Conservation (phyloP, 192 early-diverging fungal genomes). For the Podila horticola region DNA sequence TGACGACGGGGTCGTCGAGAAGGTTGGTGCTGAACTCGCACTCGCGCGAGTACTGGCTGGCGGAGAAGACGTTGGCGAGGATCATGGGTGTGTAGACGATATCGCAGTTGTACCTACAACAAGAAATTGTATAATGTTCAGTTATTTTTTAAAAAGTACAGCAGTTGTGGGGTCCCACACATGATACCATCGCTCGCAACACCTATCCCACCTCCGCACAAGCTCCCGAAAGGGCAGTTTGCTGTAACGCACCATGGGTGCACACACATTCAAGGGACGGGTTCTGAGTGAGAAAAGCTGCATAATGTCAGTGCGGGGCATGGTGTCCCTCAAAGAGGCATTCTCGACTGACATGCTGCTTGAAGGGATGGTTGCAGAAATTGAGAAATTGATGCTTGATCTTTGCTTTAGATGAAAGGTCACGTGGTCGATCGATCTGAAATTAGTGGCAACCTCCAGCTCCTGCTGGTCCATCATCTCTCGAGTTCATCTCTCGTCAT, state of each 20-base stretch:
- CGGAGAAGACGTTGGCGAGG: conserved; percentile 89
- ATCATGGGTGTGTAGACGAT: conserved; percentile 98
- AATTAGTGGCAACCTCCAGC: too few relatives aligned
- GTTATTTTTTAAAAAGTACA: too few relatives aligned
- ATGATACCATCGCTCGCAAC: too few relatives aligned
- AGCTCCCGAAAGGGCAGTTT: conserved; percentile 93
- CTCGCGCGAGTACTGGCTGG: conserved; percentile 82
- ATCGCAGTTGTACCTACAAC: conserved; percentile 81
- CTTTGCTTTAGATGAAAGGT: too few relatives aligned
- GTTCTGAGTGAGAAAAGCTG: conserved; percentile 37
- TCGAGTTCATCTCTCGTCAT: too few relatives aligned
- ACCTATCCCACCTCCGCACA: conserved; percentile 66
- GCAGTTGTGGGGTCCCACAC: too few relatives aligned
- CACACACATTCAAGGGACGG: conserved; percentile 78
- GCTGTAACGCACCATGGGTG: conserved; percentile 98
- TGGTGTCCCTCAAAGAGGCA: neutral
- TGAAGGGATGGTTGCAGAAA: neutral
- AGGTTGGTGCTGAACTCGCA: conserved; percentile 85
- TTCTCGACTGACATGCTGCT: neutral
- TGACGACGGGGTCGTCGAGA: conserved; percentile 87
- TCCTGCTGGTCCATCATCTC: too few relatives aligned
- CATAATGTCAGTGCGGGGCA: conserved; percentile 42
- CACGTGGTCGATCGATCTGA: too few relatives aligned
- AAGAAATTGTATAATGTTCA: too few relatives aligned
- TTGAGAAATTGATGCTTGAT: neutral